Evolutionary conservation across 2,329 filamentous ascomycete genomes (phyloP).

Genomic region (Penicillium fuscoglaucum): DNA sequence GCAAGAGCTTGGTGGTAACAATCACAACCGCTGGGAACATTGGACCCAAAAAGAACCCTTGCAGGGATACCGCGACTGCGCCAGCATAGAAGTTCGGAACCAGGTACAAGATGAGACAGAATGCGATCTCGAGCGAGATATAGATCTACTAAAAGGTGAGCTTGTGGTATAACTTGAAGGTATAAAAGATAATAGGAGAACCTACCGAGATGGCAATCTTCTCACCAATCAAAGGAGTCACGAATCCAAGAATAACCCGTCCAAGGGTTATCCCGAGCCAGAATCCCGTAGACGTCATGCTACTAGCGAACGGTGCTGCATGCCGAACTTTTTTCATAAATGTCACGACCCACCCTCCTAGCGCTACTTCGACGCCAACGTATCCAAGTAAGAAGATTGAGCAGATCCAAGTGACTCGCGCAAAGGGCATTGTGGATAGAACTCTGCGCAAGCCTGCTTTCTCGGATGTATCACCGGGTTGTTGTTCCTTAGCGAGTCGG

Average conservation of each 20-base stretch:
- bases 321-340: conserved; percentile 74
- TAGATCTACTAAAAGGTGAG: conserved; percentile 48
- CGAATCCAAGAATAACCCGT: conserved; percentile 65
- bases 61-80: conserved; percentile 66
- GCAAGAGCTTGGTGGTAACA: conserved; percentile 67
- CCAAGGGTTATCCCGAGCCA: conserved; percentile 76
- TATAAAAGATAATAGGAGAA: neutral
- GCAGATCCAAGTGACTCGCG: conserved; percentile 56
- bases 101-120: conserved; percentile 77
- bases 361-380: conserved; percentile 65
- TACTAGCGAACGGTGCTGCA: conserved; percentile 64
- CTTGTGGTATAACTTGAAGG: neutral
- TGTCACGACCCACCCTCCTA: conserved; percentile 73
- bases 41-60: conserved; percentile 73
- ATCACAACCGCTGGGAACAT: conserved; percentile 71
- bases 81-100: conserved; percentile 74
- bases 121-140: conserved; percentile 61
- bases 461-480: neutral
- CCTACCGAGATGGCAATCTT: conserved; percentile 58
- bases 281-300: conserved; percentile 70
- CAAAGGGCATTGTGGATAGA: conserved; percentile 2
- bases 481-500: neutral
- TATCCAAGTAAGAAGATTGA: conserved; percentile 70
- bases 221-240: conserved; percentile 63
- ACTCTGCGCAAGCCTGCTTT: conserved; percentile 1